Evolutionary conservation across 139 green algal genomes (phyloP), one percentile per base, ranked within the genome.

Genomic region (Choricystis sp.): DNA sequence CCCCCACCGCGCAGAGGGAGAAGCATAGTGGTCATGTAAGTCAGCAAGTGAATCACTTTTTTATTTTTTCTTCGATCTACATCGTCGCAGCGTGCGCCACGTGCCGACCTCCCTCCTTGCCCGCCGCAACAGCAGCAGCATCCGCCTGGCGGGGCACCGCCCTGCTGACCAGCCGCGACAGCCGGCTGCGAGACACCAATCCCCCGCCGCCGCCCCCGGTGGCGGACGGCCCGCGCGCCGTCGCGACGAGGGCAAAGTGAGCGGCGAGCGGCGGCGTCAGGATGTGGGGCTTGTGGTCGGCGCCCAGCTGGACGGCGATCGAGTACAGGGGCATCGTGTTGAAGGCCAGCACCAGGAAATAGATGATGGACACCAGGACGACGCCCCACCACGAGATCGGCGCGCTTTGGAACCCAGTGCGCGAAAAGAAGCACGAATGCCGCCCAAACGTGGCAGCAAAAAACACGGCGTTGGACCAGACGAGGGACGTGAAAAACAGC

Each of bases 371-470:
- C 3, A 68, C 56, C 20, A 56, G 4, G 3, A 68, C 14, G 20
- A 62, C 16, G 22, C 22, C 62, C 62, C 62, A 67, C 62, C 62
- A 67, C 16, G 49, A 21, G 2, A 60, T 3, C 1, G 52, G 49
- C 49, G 27, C 29, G 1, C 20, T 29, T 29, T 68, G 56, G 23
- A 68, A 68, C 28, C 63, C 63, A 0, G 49, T 68, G 55, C 28
- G 29, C 2, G 63, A 62, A 29, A 68, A 68, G 56, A 68, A 68
- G 63, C 63, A 68, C 55, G 63, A 68, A 24, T 62, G 25, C 28
- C 24, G 29, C 48, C 63, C 63, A 4, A 68, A 68, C 56, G 31
- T 19, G 56, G 22, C 57, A 1, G 63, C 56, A 56, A 68, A 68
- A 55, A 63, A 68, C 3, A 68, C 57, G 2, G 55, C 20, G 63